Conservation (phyloP, 345 rosid species). For the Populus deltoides region DNA sequence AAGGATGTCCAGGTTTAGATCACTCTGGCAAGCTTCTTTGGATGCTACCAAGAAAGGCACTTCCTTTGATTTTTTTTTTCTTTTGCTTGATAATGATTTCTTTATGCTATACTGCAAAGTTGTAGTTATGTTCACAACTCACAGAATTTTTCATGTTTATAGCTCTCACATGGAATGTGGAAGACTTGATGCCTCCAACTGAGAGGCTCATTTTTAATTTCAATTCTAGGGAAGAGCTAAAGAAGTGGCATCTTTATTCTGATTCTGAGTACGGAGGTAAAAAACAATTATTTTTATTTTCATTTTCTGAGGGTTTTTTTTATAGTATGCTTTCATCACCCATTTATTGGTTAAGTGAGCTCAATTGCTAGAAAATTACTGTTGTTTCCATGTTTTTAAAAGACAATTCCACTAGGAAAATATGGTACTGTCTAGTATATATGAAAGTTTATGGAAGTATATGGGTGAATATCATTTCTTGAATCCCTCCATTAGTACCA, state of each 20-base stretch:
- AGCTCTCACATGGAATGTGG: constrained; percentile 86
- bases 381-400: no score
- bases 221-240: constrained; percentile 70
- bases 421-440: neutral
- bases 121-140: no score
- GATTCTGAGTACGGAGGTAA: constrained; percentile 95
- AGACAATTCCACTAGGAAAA: neutral
- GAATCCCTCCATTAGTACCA: neutral
- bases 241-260: constrained; percentile 86
- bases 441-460: neutral
- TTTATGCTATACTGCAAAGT: no score
- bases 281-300: neutral
- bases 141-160: neutral
- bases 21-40: constrained; percentile 69
- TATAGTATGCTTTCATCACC: neutral
- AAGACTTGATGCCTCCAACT: constrained; percentile 75
- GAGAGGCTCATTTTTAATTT: constrained; percentile 74
- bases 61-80: neutral
- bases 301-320: neutral
- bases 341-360: no score
- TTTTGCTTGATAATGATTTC: neutral
- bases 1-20: constrained; percentile 72
- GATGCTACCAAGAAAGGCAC: constrained; percentile 84
- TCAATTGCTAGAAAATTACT: no score
- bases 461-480: neutral